Evolutionary conservation across 306 rosid genomes (phyloP).

Genomic region (Trichosanthes truncata): DNA sequence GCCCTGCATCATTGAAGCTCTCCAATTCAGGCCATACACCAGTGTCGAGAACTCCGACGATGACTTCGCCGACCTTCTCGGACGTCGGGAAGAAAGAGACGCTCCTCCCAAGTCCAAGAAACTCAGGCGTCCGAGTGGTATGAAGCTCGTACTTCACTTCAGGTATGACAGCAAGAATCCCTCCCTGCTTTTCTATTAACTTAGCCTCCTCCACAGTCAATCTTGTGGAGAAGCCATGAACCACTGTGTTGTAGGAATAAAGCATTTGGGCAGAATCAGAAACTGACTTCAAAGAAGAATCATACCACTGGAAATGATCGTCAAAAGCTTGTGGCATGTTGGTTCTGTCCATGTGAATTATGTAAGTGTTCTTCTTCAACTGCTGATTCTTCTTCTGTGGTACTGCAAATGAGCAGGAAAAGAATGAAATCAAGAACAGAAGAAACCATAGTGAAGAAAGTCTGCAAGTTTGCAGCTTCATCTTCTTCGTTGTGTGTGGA

Average conservation of each 20-base stretch:
- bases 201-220: constrained; percentile 61
- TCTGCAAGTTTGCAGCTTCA: constrained; percentile 28
- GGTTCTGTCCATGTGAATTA: constrained; percentile 75
- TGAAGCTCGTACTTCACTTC: constrained; percentile 70
- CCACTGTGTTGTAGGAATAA: constrained; percentile 56
- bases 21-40: constrained; percentile 85
- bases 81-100: constrained; percentile 14
- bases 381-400: constrained; percentile 34
- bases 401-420: not conserved
- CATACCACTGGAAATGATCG: constrained; percentile 59
- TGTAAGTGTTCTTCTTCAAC: constrained; percentile 50
- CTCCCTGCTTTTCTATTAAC: constrained; percentile 41
- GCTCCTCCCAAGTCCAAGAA: constrained; percentile 50
- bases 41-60: constrained; percentile 69
- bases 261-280: constrained; percentile 65
- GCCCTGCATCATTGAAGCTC: constrained; percentile 57
- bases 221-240: constrained; percentile 82
- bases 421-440: constrained; percentile 22
- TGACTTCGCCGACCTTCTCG: constrained; percentile 33
- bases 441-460: constrained; percentile 16
- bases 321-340: constrained; percentile 55
- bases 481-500: constrained; percentile 14
- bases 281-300: constrained; percentile 56
- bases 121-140: constrained; percentile 81
- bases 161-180: constrained; percentile 51